phyloP scores from a whole-genome alignment of 2,329 filamentous ascomycete species.

The Diaporthe humulicola region DNA sequence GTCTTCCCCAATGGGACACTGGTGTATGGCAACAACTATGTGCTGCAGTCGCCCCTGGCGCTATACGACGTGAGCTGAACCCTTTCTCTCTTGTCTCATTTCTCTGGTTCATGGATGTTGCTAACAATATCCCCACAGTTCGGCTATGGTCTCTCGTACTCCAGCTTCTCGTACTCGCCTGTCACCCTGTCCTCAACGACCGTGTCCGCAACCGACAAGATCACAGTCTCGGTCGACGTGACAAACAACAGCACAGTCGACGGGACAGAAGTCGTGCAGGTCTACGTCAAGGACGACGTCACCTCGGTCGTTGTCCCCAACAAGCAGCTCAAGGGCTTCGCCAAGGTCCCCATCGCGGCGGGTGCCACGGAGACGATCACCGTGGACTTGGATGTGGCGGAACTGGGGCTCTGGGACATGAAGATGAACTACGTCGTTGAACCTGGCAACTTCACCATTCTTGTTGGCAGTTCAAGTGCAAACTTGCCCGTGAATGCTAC shows the following conservation, averaged over 20 bases:
- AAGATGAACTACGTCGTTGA: constrained; percentile 82
- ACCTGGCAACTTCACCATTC: constrained; percentile 74
- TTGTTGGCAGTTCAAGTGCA: constrained; percentile 71
- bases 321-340: constrained; percentile 74
- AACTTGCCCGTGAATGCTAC: constrained; percentile 69
- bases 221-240: constrained; percentile 73
- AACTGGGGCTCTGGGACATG: constrained; percentile 69
- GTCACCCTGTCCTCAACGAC: constrained; percentile 63
- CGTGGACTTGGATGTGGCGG: constrained; percentile 67
- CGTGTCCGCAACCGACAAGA: constrained; percentile 61
- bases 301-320: constrained; percentile 75
- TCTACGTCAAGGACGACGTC: constrained; percentile 75
- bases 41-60: constrained; percentile 70
- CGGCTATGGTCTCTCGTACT: constrained; percentile 76
- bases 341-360: constrained; percentile 72
- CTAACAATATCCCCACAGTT: constrained; percentile 57
- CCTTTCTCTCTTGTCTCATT: neutral
- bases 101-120: neutral
- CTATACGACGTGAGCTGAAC: constrained; percentile 60
- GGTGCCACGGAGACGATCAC: constrained; percentile 68
- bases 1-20: constrained; percentile 70
- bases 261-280: constrained; percentile 76
- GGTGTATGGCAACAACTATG: constrained; percentile 75
- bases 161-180: constrained; percentile 71
- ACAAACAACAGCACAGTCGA: constrained; percentile 70